Evolutionary conservation across 352 stramenopile genomes (phyloP).

Genomic region (Elongisporangium undulatum): DNA sequence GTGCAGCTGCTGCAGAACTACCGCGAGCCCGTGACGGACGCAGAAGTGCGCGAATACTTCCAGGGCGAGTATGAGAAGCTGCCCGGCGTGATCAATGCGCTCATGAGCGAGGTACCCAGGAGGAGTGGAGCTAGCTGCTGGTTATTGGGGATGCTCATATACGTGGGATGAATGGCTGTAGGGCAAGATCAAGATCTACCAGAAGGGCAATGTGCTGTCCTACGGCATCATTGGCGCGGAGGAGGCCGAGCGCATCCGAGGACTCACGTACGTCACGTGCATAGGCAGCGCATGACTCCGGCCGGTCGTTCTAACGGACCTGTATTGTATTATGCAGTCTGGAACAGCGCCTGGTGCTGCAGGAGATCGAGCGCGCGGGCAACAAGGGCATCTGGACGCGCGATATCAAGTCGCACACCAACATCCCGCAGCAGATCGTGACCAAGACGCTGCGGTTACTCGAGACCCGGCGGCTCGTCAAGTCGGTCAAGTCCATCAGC

Average conservation of each 20-base stretch:
- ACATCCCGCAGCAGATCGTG: constrained; percentile 96
- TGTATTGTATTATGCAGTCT: constrained; percentile 45
- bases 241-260: constrained; percentile 81
- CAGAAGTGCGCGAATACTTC: constrained; percentile 81
- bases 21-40: constrained; percentile 71
- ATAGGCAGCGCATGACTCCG: constrained; percentile 5
- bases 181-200: constrained; percentile 88
- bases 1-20: constrained; percentile 76
- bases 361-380: constrained; percentile 94
- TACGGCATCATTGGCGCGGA: constrained; percentile 81
- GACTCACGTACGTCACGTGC: constrained; percentile 55
- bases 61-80: constrained; percentile 80
- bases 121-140: not conserved
- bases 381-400: constrained; percentile 99
- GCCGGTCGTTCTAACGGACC: constrained; percentile 4
- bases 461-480: constrained; percentile 96
- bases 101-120: constrained; percentile 75
- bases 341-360: constrained; percentile 83
- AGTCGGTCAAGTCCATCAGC: constrained; percentile 98
- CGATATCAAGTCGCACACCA: constrained; percentile 97
- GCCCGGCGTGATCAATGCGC: constrained; percentile 73
- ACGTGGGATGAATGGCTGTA: constrained; percentile 8
- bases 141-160: not conserved
- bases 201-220: constrained; percentile 81
- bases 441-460: constrained; percentile 98